A percentile compares a stretch with the other conserved stretches of the same genome.
Conservation (phyloP, 805 yeast species). For the Ogataea sp. region DNA sequence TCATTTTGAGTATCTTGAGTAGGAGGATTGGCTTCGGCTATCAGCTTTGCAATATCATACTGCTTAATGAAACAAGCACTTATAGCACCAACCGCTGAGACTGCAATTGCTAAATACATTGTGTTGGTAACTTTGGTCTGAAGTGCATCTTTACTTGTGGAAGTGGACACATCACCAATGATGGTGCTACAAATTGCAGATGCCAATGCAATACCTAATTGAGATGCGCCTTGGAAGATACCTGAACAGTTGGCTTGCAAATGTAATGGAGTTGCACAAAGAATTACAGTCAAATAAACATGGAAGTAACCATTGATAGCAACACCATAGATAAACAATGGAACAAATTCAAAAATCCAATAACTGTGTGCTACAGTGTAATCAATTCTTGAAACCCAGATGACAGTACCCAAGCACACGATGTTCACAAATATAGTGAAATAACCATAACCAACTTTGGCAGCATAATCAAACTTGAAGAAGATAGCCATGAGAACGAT, state of each 20-base stretch:
- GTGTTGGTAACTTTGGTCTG: neutral
- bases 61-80: no score
- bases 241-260: neutral
- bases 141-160: neutral
- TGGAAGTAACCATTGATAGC: conserved; percentile 24
- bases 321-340: conserved; percentile 13
- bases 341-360: conserved; percentile 19
- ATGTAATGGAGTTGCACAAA: conserved; percentile 8
- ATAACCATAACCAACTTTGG: conserved; percentile 12
- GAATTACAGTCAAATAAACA: conserved; percentile 24
- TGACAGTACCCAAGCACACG: conserved; percentile 6
- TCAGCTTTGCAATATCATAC: no score
- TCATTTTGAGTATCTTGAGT: no score
- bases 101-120: neutral
- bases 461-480: conserved; percentile 8
- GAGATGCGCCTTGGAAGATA: neutral
- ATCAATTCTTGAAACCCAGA: conserved; percentile 15
- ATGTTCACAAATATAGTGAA: conserved; percentile 7
- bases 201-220: neutral
- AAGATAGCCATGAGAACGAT: conserved; percentile 19
- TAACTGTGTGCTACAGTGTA: conserved; percentile 9
- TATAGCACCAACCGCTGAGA: neutral
- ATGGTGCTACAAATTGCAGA: neutral
- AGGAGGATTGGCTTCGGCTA: no score
- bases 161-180: neutral